A percentile compares a stretch with the other conserved stretches of the same genome.
phyloP scores from a whole-genome alignment of 2,329 filamentous ascomycete genomes.

The Macrophomina pseudophaseolina region DNA sequence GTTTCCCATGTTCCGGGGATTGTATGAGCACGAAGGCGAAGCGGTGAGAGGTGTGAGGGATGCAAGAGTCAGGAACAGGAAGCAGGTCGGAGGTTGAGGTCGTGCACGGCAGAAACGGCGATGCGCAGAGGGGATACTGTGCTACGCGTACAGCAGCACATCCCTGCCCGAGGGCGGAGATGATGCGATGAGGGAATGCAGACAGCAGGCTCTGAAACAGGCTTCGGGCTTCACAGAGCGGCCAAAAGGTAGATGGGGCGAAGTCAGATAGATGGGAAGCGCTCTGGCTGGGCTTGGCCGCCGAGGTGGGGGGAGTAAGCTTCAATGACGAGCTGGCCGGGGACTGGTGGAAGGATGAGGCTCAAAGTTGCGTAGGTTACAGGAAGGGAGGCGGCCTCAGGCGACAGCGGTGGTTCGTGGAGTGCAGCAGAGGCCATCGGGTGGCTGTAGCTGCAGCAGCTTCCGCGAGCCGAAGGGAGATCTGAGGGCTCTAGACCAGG shows the following conservation, averaged over 20 bases:
- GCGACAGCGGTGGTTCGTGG: constrained; percentile 2
- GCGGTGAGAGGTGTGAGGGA: constrained; percentile 7
- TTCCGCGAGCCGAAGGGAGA: constrained; percentile 21
- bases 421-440: background rate
- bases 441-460: constrained; percentile 2
- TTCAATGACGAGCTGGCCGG: background rate
- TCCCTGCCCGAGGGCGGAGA: constrained; percentile 1
- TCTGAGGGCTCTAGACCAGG: constrained; percentile 6
- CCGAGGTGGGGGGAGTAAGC: background rate
- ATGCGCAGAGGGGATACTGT: constrained; percentile 11
- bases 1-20: too few species aligned
- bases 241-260: background rate
- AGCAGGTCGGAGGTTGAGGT: background rate
- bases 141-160: constrained; percentile 17
- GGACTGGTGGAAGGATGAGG: background rate
- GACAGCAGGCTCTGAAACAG: constrained; percentile 16
- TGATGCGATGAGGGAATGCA: background rate
- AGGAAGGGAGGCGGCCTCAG: constrained; percentile 2
- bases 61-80: constrained; percentile 13
- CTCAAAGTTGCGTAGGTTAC: background rate
- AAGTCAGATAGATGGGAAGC: constrained; percentile 8
- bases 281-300: background rate
- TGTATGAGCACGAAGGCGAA: background rate
- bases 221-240: constrained; percentile 1
- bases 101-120: constrained; percentile 5